Conservation (phyloP, 345 rosid genomes). For the Eucalyptus victrix region DNA sequence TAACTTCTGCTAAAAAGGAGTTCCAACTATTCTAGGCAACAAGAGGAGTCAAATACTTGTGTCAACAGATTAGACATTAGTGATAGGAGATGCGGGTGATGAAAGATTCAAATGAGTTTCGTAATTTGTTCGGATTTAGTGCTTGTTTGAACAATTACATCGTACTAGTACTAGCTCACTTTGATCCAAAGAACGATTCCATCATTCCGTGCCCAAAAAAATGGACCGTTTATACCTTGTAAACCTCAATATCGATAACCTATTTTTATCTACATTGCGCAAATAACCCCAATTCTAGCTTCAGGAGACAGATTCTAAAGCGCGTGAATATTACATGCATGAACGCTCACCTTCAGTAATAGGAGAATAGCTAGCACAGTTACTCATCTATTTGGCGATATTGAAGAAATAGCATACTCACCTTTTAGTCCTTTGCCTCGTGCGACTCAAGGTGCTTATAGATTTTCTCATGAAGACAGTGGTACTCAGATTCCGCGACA, state of each 20-base stretch:
- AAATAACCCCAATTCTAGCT: background rate
- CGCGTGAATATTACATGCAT: background rate
- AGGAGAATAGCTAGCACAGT: background rate
- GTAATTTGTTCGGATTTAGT: background rate
- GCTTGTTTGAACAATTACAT: background rate
- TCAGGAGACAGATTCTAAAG: background rate
- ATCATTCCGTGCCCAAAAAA: background rate
- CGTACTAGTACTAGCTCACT: background rate
- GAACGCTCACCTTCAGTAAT: background rate
- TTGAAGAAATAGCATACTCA: no score
- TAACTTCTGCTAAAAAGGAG: no score
- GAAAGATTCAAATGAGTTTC: background rate
- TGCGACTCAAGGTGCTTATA: background rate
- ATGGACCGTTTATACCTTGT: background rate
- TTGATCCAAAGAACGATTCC: background rate
- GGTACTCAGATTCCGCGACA: background rate
- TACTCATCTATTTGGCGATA: background rate
- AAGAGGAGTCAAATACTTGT: no score
- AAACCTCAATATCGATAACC: background rate
- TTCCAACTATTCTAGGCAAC: no score
- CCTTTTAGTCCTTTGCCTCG: background rate
- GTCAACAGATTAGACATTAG: background rate
- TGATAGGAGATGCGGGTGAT: background rate
- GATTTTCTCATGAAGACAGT: background rate
- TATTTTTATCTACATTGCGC: background rate